Conservation (phyloP, 2,329 filamentous ascomycete species). For the Aspergillus intermedius region DNA sequence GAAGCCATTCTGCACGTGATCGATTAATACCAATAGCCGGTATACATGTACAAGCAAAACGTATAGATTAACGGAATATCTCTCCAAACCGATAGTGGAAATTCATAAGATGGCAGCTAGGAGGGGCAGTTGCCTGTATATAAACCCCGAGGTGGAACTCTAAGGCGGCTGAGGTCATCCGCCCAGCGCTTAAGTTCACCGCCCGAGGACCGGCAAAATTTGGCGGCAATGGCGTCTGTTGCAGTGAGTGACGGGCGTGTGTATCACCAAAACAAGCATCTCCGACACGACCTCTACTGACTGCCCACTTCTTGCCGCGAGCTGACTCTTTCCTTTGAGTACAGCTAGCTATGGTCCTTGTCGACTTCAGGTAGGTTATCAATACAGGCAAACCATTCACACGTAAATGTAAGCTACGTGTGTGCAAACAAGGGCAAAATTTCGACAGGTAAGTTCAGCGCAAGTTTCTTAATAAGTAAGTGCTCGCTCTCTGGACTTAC, state of each 20-base stretch:
- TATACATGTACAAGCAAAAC: not conserved
- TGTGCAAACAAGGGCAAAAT: not conserved
- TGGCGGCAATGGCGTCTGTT: constrained; percentile 17
- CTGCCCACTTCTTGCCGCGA: not conserved
- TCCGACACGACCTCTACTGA: not conserved
- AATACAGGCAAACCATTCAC: not conserved
- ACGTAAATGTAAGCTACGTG: constrained; percentile 6
- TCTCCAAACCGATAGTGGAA: not conserved
- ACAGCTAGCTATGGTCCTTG: constrained; percentile 5
- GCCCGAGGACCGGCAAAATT: constrained; percentile 6
- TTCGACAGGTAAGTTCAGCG: constrained; percentile 13
- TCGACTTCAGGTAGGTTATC: not conserved
- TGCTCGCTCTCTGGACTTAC: not conserved
- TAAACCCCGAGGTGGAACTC: not conserved
- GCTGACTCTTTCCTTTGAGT: not conserved
- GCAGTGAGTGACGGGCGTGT: constrained; percentile 6
- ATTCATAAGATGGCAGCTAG: not conserved
- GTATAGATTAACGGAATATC: not conserved
- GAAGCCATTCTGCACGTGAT: constrained; percentile 28
- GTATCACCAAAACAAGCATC: constrained; percentile 15
- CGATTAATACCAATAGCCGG: not conserved
- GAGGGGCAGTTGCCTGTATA: not conserved
- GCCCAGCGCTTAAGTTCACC: not conserved
- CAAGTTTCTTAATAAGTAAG: constrained; percentile 1
- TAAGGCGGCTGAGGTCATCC: not conserved